Base-by-base conservation (phyloP, 768 basidiomycete genomes). In the Phaeotremella skinneri region DNA sequence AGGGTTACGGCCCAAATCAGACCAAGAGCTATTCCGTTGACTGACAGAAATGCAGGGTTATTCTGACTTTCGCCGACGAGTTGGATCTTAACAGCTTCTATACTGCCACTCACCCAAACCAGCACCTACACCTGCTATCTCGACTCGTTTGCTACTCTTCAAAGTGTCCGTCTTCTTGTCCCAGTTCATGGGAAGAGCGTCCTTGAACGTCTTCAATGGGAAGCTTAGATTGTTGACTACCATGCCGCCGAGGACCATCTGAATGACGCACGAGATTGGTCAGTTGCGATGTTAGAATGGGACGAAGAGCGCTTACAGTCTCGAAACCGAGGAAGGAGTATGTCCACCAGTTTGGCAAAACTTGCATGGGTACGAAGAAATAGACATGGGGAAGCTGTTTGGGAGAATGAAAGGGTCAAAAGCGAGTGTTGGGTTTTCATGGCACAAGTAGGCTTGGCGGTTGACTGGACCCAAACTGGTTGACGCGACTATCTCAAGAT, bases 321-420 rank as follows among this genome's bases (percentile, higher is more conserved):
- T 57, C 47, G 11, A 57, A 48, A 37, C 41, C 56, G 26, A 57
- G 48, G 48, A 57, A 57, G 20, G 48, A 13, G 32, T 49, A 57
- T 5, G 56, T 34, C 56, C 56, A 57, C 56, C 56, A 57, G 21
- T 57, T 48, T n/a, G 56, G 56, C 11, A 57, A 34, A 26, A 57
- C 56, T 45, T 13, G 21, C 43, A 45, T 45, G n/a, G n/a, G n/a
- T n/a, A n/a, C n/a, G n/a, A n/a, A n/a, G n/a, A n/a, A n/a, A n/a
- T n/a, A n/a, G n/a, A n/a, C n/a, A n/a, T n/a, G n/a, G n/a, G n/a
- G n/a, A n/a, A n/a, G n/a, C n/a, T n/a, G n/a, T n/a, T n/a, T n/a
- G n/a, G n/a, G n/a, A n/a, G n/a, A n/a, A n/a, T n/a, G n/a, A n/a
- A n/a, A n/a, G n/a, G n/a, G n/a, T n/a, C n/a, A n/a, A n/a, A n/a